Evolutionary conservation across 2,329 filamentous ascomycete species (phyloP), one percentile per base, ranked within the genome.

Genomic region (Aureobasidium vineae): DNA sequence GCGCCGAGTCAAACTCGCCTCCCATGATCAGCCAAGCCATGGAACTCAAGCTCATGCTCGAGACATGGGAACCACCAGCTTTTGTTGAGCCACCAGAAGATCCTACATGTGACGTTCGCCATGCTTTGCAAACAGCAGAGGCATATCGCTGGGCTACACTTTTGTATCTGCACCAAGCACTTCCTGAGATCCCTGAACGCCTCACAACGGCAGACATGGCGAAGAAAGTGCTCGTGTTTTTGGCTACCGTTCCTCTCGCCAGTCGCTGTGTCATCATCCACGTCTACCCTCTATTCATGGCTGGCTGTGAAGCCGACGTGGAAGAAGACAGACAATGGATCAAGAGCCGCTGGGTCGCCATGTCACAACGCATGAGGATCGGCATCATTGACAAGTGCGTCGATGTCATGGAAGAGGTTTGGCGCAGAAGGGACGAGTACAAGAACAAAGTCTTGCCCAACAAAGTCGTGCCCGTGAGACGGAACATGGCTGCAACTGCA

Each of bases 81-180:
- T 75, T 73, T 68, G 87, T 88, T 68, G 84, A 88, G 67, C 79
- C 81, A 5, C 87, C 87, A 0, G 86, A 89, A 72, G 87, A 90
- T 72, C 84, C 85, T 2, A 85, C 83, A 0, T 86, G 83, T 0
- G 84, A 85, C 57, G 83, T 88, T 1, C 82, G 85, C 68, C 86
- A 90, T 72, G 84, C 85, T n/a, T 78, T 88, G 49, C 86, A 87
- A 72, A 89, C 87, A 0, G 87, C 87, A 0, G 82, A 87, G 70
- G 87, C 88, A 2, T 90, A 90, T 72, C 85, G 87, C 41, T 88
- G 84, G 78, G 87, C 88, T 6, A 89, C 86, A 0, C 75, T 90
- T 11, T 78, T 90, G 3, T 88, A 89, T 70, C 80, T 90, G 2
- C 86, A 89, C 68, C 86, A 88, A 75, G 85, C 88, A 1, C 86